Conservation (phyloP, 768 basidiomycete species). For the Macrolepiota albuminosa region DNA sequence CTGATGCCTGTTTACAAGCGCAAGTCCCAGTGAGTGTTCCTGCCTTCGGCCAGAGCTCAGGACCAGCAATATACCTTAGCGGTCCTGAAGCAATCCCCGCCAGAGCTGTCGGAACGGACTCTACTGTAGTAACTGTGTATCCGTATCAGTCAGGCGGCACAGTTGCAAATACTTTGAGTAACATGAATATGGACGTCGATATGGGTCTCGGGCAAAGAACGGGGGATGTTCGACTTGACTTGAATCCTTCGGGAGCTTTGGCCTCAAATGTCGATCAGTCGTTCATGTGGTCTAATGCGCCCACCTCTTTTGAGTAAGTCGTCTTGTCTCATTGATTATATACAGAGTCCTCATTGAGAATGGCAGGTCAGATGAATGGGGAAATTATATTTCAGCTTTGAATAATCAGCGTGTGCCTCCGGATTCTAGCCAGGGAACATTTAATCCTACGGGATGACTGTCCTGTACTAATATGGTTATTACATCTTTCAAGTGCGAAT, state of each 20-base stretch:
- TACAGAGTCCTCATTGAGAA: neutral
- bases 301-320: slow-evolving; percentile 58
- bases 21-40: neutral
- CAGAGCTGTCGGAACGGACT: neutral
- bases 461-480: neutral
- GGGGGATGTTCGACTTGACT: neutral
- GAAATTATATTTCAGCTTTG: slow-evolving; percentile 32
- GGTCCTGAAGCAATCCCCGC: neutral
- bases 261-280: slow-evolving; percentile 28
- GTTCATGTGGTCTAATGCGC: slow-evolving; percentile 62
- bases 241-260: neutral
- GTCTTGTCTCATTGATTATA: neutral
- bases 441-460: slow-evolving; percentile 1
- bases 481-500: neutral
- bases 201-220: slow-evolving; percentile 3
- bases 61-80: neutral
- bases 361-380: slow-evolving; percentile 39
- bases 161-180: neutral
- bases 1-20: neutral
- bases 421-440: neutral
- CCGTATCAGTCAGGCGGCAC: neutral
- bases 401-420: slow-evolving; percentile 14
- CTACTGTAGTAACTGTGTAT: neutral
- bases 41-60: neutral
- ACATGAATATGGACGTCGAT: neutral